phyloP scores from a whole-genome alignment of 164 flowering plant genomes.

The Vitis vinifera region ASM3070453v1 NC_081810.1:23254001-23254500 shows the following conservation, averaged over 20 bases:
- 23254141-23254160: no score
- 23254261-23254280: constrained; percentile 42
- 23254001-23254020: no score
- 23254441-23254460: constrained; percentile 57
- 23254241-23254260: constrained; percentile 36
- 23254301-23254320: constrained; percentile 73
- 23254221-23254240: constrained; percentile 3
- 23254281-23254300: constrained; percentile 53
- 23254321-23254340: constrained; percentile 60
- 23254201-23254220: not conserved
- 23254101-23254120: no score
- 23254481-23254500: not conserved
- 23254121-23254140: no score
- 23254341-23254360: constrained; percentile 56
- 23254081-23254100: no score
- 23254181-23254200: no score
- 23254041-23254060: no score
- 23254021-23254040: no score
- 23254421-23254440: constrained; percentile 61
- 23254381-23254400: constrained; percentile 50
- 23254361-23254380: constrained; percentile 66
- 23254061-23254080: no score
- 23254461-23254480: constrained; percentile 55
- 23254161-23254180: no score
- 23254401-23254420: constrained; percentile 58